phyloP scores from a whole-genome alignment of 2,329 filamentous ascomycete genomes.

The Hyphodiscus sp. region DNA sequence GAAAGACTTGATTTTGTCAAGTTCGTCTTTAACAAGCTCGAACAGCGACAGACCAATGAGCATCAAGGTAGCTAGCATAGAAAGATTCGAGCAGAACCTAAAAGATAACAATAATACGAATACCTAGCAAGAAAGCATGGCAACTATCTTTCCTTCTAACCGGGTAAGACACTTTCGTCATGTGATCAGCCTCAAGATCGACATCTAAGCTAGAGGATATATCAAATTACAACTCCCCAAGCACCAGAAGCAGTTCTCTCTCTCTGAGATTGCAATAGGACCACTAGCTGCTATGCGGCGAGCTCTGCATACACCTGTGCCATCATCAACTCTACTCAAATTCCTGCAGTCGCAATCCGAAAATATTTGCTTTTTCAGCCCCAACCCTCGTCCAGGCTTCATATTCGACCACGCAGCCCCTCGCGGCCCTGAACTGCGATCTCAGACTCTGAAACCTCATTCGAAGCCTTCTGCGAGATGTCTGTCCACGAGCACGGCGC shows the following conservation, averaged over 20 bases:
- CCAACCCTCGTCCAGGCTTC: constrained; percentile 30
- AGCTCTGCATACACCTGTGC: constrained; percentile 31
- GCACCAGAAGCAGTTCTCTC: constrained; percentile 4
- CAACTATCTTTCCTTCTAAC: not conserved
- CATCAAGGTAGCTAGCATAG: not conserved
- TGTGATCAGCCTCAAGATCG: constrained; percentile 6
- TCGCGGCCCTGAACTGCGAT: constrained; percentile 9
- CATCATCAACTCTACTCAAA: constrained; percentile 55
- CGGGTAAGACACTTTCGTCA: not conserved
- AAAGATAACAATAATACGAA: not conserved
- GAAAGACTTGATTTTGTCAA: not conserved
- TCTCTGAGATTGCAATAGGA: constrained; percentile 7
- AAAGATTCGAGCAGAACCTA: not conserved
- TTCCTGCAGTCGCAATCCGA: constrained; percentile 69
- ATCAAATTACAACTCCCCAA: not conserved
- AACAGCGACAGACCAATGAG: not conserved
- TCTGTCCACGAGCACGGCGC: constrained; percentile 16
- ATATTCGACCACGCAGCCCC: constrained; percentile 22
- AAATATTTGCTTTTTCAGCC: constrained; percentile 44
- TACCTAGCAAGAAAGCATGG: not conserved
- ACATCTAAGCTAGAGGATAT: constrained; percentile 14
- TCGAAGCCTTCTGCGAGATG: constrained; percentile 13
- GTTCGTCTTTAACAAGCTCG: not conserved
- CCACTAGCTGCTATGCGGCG: constrained; percentile 28
- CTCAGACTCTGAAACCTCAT: constrained; percentile 1